These are phyloP conservation scores for Acacia acuminata DNA, from an alignment of 306 rosid genomes.

Conservation along the genomic window DNA sequence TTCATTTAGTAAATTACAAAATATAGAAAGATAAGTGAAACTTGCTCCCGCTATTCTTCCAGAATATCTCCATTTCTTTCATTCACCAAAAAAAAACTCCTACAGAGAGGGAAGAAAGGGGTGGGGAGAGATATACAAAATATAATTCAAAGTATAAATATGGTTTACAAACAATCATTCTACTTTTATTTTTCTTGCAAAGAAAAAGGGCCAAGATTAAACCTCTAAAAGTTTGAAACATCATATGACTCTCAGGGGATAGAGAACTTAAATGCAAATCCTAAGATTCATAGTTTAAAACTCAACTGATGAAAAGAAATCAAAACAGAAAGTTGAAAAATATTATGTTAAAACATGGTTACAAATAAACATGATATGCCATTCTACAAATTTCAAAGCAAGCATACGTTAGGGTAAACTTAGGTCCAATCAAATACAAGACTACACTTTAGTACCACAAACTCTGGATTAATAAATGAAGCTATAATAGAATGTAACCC, in stretches of 20 bases:
- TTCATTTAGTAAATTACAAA: not conserved
- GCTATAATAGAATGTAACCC: not conserved
- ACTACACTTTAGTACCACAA: not conserved
- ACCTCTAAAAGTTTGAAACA: not conserved
- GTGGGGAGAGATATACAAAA: not conserved
- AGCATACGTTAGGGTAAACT: not conserved
- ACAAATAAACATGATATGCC: not conserved
- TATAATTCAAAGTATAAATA: not conserved
- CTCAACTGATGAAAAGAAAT: not conserved
- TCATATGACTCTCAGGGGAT: not conserved
- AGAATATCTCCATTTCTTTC: not conserved
- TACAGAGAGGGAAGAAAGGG: not conserved
- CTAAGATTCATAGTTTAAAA: not conserved
- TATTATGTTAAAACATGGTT: not conserved
- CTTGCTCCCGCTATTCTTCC: not conserved
- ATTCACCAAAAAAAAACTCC: not conserved
- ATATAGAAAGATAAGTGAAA: not conserved
- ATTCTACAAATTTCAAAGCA: not conserved
- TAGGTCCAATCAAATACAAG: not conserved
- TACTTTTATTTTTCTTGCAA: not conserved
- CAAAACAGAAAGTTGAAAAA: not conserved
- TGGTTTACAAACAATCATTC: not conserved
- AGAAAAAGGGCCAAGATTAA: not conserved
- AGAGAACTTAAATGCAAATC: not conserved
- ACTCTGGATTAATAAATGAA: not conserved